phyloP scores from a whole-genome alignment of 2,329 filamentous ascomycete species.

The Fusarium albidum region DNA sequence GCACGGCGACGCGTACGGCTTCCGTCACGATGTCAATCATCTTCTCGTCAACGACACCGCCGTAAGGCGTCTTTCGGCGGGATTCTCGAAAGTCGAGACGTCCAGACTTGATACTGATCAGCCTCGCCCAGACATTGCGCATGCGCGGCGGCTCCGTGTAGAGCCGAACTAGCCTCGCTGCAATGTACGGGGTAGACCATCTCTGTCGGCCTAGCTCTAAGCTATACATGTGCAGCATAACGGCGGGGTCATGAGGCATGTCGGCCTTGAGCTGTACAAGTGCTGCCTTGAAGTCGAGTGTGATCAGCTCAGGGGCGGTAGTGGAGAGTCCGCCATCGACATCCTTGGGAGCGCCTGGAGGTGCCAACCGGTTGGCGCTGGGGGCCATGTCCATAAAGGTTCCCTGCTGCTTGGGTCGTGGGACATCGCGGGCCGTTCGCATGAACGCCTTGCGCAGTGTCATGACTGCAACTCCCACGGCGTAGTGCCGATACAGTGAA shows the following conservation, averaged over 20 bases:
- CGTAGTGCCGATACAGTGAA: constrained; percentile 93
- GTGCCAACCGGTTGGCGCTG: constrained; percentile 47
- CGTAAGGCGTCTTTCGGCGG: constrained; percentile 69
- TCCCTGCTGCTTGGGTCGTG: constrained; percentile 45
- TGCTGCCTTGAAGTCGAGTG: constrained; percentile 81
- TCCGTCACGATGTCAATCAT: constrained; percentile 87
- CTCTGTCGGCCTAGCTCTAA: constrained; percentile 85
- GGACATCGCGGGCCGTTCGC: constrained; percentile 56
- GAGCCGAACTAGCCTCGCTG: constrained; percentile 80
- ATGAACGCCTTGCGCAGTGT: constrained; percentile 77
- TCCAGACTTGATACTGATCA: constrained; percentile 83
- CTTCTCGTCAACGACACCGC: constrained; percentile 73
- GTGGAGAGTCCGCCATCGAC: constrained; percentile 47
- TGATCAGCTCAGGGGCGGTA: constrained; percentile 70
- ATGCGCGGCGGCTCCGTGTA: constrained; percentile 89
- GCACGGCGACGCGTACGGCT: constrained; percentile 85
- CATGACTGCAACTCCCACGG: constrained; percentile 80
- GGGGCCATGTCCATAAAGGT: constrained; percentile 27
- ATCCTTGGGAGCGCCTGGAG: constrained; percentile 45
- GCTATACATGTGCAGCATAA: constrained; percentile 89
- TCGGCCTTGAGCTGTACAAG: constrained; percentile 88
- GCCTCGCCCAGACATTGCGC: constrained; percentile 82
- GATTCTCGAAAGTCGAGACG: constrained; percentile 83
- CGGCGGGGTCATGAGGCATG: constrained; percentile 86
- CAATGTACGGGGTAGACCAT: constrained; percentile 85